phyloP scores from a whole-genome alignment of 2,329 filamentous ascomycete species.

The Cercospora beticola region DNA sequence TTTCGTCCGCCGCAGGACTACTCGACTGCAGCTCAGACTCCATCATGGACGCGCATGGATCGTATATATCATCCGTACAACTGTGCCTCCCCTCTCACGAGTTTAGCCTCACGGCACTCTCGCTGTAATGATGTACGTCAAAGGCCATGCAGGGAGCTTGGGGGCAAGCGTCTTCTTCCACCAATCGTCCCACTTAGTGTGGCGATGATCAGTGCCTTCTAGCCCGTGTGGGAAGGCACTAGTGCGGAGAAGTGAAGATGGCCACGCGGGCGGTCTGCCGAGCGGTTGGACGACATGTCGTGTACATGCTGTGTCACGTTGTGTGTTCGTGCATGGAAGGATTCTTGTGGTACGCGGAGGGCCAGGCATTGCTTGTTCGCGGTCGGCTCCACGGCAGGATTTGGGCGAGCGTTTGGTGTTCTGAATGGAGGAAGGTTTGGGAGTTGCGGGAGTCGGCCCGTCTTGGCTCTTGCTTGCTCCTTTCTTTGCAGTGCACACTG shows the following conservation, averaged over 20 bases:
- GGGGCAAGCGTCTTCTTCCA: conserved; percentile 15
- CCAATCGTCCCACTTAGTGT: conserved; percentile 13
- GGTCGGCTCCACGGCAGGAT: neutral
- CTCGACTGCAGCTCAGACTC: neutral
- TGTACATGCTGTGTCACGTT: neutral
- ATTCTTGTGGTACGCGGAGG: neutral
- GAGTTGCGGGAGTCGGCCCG: neutral
- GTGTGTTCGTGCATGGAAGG: neutral
- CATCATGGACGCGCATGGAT: neutral
- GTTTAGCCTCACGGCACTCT: conserved; percentile 13
- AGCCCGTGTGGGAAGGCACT: conserved; percentile 16
- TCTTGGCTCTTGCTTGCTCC: neutral
- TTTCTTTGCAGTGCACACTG: neutral
- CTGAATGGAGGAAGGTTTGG: neutral
- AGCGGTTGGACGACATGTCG: conserved; percentile 1
- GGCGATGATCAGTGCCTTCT: conserved; percentile 5
- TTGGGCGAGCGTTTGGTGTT: no score
- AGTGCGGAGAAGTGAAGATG: conserved; percentile 21
- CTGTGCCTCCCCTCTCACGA: neutral
- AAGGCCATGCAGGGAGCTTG: conserved; percentile 9
- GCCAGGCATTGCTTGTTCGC: neutral
- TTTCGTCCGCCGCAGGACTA: neutral
- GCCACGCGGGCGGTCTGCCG: conserved; percentile 6
- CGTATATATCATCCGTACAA: neutral
- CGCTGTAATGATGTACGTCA: conserved; percentile 10